Evolutionary conservation across 768 basidiomycete species (phyloP), one percentile per base, ranked within the genome.

Genomic region (Lactarius quietus): DNA sequence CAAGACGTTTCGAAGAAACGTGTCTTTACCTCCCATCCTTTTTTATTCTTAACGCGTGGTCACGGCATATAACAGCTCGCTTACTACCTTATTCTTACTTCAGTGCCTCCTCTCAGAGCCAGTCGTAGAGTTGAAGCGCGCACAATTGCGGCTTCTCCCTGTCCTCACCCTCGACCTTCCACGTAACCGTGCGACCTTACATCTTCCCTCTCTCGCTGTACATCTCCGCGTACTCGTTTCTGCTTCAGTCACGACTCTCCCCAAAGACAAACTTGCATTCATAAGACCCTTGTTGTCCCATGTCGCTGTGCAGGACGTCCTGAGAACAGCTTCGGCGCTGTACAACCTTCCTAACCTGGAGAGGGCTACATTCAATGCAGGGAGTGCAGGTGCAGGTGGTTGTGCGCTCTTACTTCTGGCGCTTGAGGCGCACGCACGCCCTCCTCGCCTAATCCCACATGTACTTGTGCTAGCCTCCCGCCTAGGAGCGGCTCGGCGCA

Each of bases 361-460:
- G 31, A 36, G 56, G 6, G 8, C 69, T 78, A 43, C 75, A 79
- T 65, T 71, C 79, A 70, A 29, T 28, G 29, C 55, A 29, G 15
- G 20, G 12, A 36, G 56, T 33, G 35, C 58, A 18, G 36, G 57
- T 7, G 51, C 65, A 59, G 58, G 38, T 3, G 89, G 90, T 6
- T 87, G 87, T 71, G 92, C 88, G 15, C 71, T 90, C 8, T 77
- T 90, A 63, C 79, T 93, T 29, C 80, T 91, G 59, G 83, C 87
- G 0, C 75, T 92, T 39, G 92, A 93, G 78, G 86, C 85, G 5
- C 88, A 89, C 69, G 74, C 76, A 12, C 82, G 83, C n/a, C n/a
- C n/a, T n/a, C n/a, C n/a, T n/a, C n/a, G n/a, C n/a, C n/a, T n/a
- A n/a, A n/a, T n/a, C n/a, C n/a, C n/a, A n/a, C n/a, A n/a, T n/a